These are phyloP conservation scores for Cyclotella distinguenda DNA, from an alignment of 108 stramenopile species.

Conservation along the genomic window DNA sequence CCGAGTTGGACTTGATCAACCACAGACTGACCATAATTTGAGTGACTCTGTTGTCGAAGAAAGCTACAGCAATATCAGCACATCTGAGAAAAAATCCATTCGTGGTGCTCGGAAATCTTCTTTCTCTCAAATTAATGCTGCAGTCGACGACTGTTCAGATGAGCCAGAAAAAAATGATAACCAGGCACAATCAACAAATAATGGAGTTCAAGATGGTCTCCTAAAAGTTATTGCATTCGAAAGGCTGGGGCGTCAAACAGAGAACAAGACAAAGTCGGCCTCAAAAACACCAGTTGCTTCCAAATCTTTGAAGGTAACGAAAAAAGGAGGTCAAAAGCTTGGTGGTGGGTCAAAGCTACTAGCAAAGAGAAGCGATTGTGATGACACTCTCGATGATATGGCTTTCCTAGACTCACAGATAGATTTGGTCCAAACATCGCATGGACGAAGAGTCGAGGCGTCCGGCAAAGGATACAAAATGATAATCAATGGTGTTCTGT, in stretches of 20 bases:
- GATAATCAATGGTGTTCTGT: constrained; percentile 78
- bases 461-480: constrained; percentile 61
- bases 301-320: constrained; percentile 34
- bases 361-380: constrained; percentile 20
- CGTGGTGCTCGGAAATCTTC: constrained; percentile 1
- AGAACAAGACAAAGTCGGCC: constrained; percentile 6
- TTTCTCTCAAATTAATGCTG: constrained; percentile 30
- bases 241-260: constrained; percentile 50
- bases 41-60: constrained; percentile 51
- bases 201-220: constrained; percentile 19
- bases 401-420: constrained; percentile 85
- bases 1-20: constrained; percentile 52
- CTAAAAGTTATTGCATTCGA: constrained; percentile 65
- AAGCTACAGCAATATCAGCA: not conserved
- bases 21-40: constrained; percentile 43
- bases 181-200: not conserved
- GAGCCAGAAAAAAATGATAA: constrained; percentile 28
- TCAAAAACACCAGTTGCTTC: constrained; percentile 3
- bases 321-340: constrained; percentile 52
- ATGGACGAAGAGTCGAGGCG: constrained; percentile 73
- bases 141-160: constrained; percentile 41
- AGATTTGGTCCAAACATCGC: constrained; percentile 71
- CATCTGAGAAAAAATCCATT: not conserved
- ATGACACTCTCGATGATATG: constrained; percentile 80
- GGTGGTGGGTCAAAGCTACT: constrained; percentile 37